Evolutionary conservation across 176 grass and related monocot genomes (phyloP), one percentile per base, ranked within the genome.

Genomic region (Phoenix dactylifera): DNA sequence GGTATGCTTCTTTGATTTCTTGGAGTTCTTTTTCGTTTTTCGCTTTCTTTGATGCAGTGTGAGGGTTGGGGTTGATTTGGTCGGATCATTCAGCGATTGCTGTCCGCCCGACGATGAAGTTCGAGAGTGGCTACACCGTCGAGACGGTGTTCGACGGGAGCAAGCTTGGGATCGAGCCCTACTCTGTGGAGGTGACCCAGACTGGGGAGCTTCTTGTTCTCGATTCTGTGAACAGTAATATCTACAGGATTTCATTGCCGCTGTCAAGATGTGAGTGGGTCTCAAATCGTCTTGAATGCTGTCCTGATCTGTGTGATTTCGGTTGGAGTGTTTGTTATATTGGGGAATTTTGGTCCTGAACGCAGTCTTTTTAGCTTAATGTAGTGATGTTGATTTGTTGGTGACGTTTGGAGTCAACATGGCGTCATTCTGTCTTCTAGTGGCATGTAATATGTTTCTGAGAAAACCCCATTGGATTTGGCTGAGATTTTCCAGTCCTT

Each of bases 111-210:
- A 79, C 84, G 84, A 89, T 98, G 71, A 98, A 90, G 71, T 98
- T 92, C 63, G 94, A 98, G 82, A 74, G 79, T 50, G 94, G 94
- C 3, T 98, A 98, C 76, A 98, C 79, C 6, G 87, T 98, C 39
- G 88, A 98, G 84, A 98, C 88, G 57, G 88, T 98, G 65, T 93
- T 98, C 61, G 94, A 98, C 60, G 88, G 93, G 66, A 97, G 81
- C 66, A 97, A 97, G 81, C 73, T 87, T 22, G 93, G 93, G 58
- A 92, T 97, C 75, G 94, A 98, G 71, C 88, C 88, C 5, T 81
- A 93, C 74, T 22, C 88, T 15, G 84, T 93, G 10, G 85, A 80
- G 74, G 74, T 92, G 78, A 88, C 88, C 53, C 79, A 83, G 77
- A 79, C 77, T 16, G 94, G 82, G 69, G 94, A 98, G 71, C 84